Evolutionary conservation across 805 yeast species (phyloP).

Genomic region (Hanseniaspora pseudoguilliermondii): DNA sequence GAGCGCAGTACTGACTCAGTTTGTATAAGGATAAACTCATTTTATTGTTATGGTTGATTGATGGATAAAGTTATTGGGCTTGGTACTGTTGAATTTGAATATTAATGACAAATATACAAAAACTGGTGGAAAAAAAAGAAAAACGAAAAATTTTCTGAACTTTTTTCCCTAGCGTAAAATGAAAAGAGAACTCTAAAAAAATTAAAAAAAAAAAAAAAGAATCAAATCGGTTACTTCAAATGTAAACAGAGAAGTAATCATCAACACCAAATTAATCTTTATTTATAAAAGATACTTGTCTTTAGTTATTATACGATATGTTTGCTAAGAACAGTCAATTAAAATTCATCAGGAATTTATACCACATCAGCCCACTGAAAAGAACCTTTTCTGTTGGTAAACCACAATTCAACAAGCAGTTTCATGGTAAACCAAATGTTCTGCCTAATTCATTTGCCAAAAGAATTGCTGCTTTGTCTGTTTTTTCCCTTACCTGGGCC

Average conservation of each 20-base stretch:
- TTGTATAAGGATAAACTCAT: slow-evolving; percentile 69
- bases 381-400: background rate
- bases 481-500: background rate
- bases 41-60: background rate
- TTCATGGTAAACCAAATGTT: background rate
- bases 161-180: too few species aligned
- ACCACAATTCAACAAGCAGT: background rate
- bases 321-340: background rate
- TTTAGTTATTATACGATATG: background rate
- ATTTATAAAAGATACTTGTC: too few species aligned
- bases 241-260: too few species aligned
- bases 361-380: background rate
- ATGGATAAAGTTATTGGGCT: background rate
- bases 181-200: background rate
- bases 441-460: background rate
- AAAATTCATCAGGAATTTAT: background rate
- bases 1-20: slow-evolving; percentile 75
- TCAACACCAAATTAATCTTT: too few species aligned
- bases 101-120: background rate
- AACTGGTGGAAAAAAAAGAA: background rate
- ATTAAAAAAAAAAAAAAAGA: background rate
- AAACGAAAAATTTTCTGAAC: too few species aligned
- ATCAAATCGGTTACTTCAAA: background rate
- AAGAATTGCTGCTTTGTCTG: background rate
- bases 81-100: background rate